Conservation (phyloP, 208 protist genomes). For the Acanthamoeba castellanii region DNA sequence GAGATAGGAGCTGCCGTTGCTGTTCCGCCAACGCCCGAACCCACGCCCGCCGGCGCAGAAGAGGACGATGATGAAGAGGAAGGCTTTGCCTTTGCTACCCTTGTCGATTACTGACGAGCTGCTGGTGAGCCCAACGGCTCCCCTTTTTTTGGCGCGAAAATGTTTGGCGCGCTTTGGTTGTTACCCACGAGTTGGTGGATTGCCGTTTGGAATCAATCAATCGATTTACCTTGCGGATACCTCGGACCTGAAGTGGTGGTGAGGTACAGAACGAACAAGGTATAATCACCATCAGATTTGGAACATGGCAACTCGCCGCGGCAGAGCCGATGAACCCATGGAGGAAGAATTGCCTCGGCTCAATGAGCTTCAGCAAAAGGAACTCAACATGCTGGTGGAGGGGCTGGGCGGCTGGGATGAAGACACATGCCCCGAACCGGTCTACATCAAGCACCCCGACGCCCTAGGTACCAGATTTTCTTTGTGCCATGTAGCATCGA, state of each 20-base stretch:
- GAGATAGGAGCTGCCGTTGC: background rate
- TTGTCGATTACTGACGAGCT: conserved; percentile 27
- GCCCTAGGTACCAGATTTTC: background rate
- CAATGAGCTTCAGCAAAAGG: background rate
- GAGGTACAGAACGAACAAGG: background rate
- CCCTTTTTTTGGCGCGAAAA: background rate
- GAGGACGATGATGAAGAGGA: conserved; percentile 26
- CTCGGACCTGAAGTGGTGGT: background rate
- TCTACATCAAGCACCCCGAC: conserved; percentile 2
- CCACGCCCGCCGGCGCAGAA: background rate
- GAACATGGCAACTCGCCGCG: background rate
- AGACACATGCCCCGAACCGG: background rate
- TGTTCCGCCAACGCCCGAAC: background rate
- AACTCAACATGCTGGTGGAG: conserved; percentile 10
- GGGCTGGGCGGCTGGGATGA: conserved; percentile 23
- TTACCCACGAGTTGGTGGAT: background rate
- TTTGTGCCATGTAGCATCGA: background rate
- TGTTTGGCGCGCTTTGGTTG: background rate
- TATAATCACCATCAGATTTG: background rate
- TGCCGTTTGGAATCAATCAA: background rate
- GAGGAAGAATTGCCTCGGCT: background rate
- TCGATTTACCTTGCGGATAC: background rate
- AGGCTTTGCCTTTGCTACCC: conserved; percentile 37
- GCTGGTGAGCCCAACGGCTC: background rate
- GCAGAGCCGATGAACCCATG: background rate